phyloP scores from a whole-genome alignment of 352 stramenopile species.

The Globisporangium megalacanthum region DNA sequence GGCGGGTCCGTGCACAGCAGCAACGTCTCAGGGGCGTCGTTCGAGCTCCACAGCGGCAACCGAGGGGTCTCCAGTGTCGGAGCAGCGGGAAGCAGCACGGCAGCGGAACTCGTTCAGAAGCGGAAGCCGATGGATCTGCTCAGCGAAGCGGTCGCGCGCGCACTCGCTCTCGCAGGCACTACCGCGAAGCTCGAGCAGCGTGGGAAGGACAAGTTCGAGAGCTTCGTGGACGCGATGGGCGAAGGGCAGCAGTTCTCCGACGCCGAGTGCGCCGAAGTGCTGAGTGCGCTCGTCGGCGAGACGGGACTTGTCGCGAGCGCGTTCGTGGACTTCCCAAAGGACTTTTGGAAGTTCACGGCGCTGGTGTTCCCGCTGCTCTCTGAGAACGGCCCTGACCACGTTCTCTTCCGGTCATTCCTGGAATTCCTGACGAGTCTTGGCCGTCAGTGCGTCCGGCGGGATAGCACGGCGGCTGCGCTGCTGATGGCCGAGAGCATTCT shows the following conservation, averaged over 20 bases:
- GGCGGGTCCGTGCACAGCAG: constrained; percentile 19
- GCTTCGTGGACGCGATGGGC: constrained; percentile 46
- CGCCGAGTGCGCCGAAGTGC: constrained; percentile 25
- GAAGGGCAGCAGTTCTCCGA: constrained; percentile 37
- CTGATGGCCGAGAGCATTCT: constrained; percentile 57
- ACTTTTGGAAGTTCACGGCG: constrained; percentile 76
- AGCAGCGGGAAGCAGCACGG: constrained; percentile 13
- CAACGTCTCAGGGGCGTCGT: constrained; percentile 18
- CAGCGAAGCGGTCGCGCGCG: constrained; percentile 37
- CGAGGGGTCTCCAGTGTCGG: constrained; percentile 10
- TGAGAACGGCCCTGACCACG: constrained; percentile 40
- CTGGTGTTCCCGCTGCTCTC: constrained; percentile 44
- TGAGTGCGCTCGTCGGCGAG: constrained; percentile 41
- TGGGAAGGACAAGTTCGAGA: constrained; percentile 66
- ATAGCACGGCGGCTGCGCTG: constrained; percentile 33
- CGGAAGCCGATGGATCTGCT: constrained; percentile 58
- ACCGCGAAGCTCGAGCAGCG: constrained; percentile 25
- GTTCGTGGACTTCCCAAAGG: constrained; percentile 69
- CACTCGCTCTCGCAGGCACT: constrained; percentile 25
- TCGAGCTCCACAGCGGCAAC: constrained; percentile 22
- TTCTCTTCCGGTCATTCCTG: constrained; percentile 30
- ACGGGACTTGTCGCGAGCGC: constrained; percentile 43
- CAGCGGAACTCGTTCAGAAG: constrained; percentile 46
- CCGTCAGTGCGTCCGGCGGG: constrained; percentile 37
- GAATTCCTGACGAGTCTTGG: constrained; percentile 36